These are phyloP conservation scores for Leptoxyphium fumago DNA, from an alignment of 2,329 filamentous ascomycete species.

Conservation along the genomic window DNA sequence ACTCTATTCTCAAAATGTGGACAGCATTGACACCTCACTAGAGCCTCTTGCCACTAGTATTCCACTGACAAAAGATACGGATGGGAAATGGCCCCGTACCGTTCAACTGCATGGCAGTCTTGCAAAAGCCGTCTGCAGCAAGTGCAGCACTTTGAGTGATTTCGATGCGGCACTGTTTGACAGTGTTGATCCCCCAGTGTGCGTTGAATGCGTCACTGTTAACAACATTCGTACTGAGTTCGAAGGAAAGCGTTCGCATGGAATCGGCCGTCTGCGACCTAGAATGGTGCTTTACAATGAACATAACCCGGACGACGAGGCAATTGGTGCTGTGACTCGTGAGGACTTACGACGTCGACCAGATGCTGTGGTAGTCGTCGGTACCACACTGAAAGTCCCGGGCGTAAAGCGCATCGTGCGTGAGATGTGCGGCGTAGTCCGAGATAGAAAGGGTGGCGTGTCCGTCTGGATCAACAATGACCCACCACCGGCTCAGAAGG, in stretches of 20 bases:
- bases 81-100: slow-evolving; percentile 84
- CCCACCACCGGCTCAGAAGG: slow-evolving; percentile 62
- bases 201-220: slow-evolving; percentile 55
- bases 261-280: slow-evolving; percentile 76
- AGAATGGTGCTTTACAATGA: slow-evolving; percentile 97
- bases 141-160: slow-evolving; percentile 62
- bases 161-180: slow-evolving; percentile 71
- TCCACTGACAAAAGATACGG: slow-evolving; percentile 52
- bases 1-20: slow-evolving; percentile 92
- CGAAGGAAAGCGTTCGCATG: slow-evolving; percentile 81
- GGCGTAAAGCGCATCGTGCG: slow-evolving; percentile 79
- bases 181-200: slow-evolving; percentile 70
- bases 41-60: slow-evolving; percentile 65
- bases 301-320: slow-evolving; percentile 88
- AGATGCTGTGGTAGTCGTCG: slow-evolving; percentile 86
- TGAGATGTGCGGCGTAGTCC: slow-evolving; percentile 79
- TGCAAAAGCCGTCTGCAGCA: slow-evolving; percentile 92
- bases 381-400: slow-evolving; percentile 88
- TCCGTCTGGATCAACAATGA: slow-evolving; percentile 94
- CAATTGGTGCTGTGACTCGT: slow-evolving; percentile 79
- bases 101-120: slow-evolving; percentile 89
- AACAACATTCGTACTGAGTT: slow-evolving; percentile 62
- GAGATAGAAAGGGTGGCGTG: slow-evolving; percentile 62
- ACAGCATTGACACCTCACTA: slow-evolving; percentile 80
- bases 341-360: slow-evolving; percentile 75